Percentiles rank a stretch among this genome's conserved stretches.
Evolutionary conservation across 192 early-diverging fungal species (phyloP).

Genomic region (Umbelopsis isabellina): DNA sequence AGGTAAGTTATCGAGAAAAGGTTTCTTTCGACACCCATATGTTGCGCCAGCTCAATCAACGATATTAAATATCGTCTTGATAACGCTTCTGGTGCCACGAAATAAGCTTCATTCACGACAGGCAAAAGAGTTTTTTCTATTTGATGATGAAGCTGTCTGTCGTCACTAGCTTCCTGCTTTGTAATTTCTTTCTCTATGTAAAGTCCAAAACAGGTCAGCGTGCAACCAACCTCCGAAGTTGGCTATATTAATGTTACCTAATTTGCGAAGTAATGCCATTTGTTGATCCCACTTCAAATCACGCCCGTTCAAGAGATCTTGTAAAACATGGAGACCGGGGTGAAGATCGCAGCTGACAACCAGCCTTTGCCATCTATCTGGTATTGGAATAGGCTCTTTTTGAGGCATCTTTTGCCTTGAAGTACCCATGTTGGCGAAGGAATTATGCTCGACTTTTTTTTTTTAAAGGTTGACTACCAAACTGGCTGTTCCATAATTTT

Average conservation of each 20-base stretch:
- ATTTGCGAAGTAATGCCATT: slow-evolving; percentile 1
- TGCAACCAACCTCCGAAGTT: neutral
- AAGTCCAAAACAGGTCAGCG: neutral
- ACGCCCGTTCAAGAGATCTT: neutral
- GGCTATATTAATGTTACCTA: neutral
- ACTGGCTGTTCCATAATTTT: too few relatives aligned
- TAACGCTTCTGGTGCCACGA: slow-evolving; percentile 33
- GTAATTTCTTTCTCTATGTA: neutral
- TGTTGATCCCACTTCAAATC: slow-evolving; percentile 10
- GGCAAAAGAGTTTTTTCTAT: slow-evolving; percentile 30
- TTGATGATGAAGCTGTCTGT: slow-evolving; percentile 17
- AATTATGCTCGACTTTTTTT: too few relatives aligned
- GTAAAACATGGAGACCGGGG: neutral
- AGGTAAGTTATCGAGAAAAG: neutral
- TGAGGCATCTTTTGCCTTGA: neutral
- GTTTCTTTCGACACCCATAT: neutral
- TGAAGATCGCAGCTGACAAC: neutral
- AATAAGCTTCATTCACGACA: slow-evolving; percentile 39
- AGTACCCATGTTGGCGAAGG: too few relatives aligned
- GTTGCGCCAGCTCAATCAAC: slow-evolving; percentile 20
- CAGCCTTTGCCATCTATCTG: neutral
- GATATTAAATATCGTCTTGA: slow-evolving; percentile 42
- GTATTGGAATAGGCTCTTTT: neutral
- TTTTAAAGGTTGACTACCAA: too few relatives aligned
- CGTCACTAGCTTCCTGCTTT: neutral